Evolutionary conservation across 192 early-diverging fungal genomes (phyloP), one percentile per base, ranked within the genome.

Genomic region (Gaertneriomyces sp.): DNA sequence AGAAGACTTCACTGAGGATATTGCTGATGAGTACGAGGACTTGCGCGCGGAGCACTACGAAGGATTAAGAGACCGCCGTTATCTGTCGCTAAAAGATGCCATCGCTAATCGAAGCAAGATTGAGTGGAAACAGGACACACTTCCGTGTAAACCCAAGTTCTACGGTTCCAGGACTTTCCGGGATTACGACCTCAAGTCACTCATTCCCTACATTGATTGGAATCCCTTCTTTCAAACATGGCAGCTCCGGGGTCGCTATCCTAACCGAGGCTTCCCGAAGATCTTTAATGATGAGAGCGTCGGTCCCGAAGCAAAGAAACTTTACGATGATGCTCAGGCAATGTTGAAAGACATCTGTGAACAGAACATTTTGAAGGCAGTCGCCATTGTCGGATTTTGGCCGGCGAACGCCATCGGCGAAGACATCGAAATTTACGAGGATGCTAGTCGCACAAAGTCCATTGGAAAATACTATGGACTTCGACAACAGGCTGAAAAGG

Each of bases 211-310:
- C 66, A 95, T 98, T 54, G 95, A 98, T 75, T 98, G 95, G 93
- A 98, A 94, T 58, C 95, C 95, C 40, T 98, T 98, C 86, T 98
- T 98, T 86, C 95, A 98, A 73, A 93, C 93, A 12, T 98, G 92
- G 90, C 95, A 98, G 78, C 81, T 98, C 20, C 84, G 95, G 25
- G 95, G 94, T 58, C 91, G 89, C 68, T 97, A 97, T 69, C 94
- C 94, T 16, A 97, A 97, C 81, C 90, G 95, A 61, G 93, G 95
- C 25, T 98, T 87, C 71, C 95, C 95, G 65, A 95, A 95, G 85
- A 93, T 98, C 66, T 98, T 98, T 78, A 90, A 94, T 59, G 95
- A 98, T 73, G 93, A 94, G 57, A 83, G 90, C 3, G 95, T 98
- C 25, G 69, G 68, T 67, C 45, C 10, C 1, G 95, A 98, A 75